These are phyloP conservation scores for Ettlia oleoabundans DNA, from an alignment of 139 green algal species.

Conservation along the genomic window DNA sequence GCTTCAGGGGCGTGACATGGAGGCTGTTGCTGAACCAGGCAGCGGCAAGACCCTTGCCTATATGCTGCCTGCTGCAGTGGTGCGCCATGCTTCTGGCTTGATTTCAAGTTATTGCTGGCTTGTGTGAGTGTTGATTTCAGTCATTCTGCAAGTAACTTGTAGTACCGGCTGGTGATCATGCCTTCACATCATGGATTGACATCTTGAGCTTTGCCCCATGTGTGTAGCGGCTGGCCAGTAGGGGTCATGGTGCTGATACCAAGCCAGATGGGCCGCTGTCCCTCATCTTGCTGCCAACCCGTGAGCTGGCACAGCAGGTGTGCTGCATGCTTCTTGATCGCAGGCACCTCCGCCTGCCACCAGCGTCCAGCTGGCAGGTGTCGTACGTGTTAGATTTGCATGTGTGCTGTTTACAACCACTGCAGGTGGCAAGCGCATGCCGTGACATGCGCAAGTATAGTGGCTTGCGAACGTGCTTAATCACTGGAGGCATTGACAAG, in stretches of 20 bases:
- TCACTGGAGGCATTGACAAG: conserved; percentile 75
- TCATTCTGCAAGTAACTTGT: not conserved
- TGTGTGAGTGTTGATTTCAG: not conserved
- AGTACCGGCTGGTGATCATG: not conserved
- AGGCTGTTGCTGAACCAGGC: conserved; percentile 77
- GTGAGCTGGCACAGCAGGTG: conserved; percentile 87
- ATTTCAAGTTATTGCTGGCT: no score
- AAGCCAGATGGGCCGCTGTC: conserved; percentile 39
- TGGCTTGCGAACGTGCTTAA: conserved; percentile 47
- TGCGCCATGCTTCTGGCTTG: not conserved
- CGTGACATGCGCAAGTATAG: conserved; percentile 41
- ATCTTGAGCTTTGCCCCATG: no score
- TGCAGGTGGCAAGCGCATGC: conserved; percentile 20
- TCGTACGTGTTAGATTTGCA: not conserved
- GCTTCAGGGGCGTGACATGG: conserved; percentile 45
- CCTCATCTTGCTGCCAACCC: conserved; percentile 80
- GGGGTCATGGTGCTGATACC: conserved; percentile 30
- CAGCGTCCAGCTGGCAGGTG: no score
- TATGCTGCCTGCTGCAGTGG: conserved; percentile 65
- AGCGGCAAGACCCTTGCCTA: conserved; percentile 89
- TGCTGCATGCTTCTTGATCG: not conserved
- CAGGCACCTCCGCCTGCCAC: no score
- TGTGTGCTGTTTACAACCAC: not conserved
- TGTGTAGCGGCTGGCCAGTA: conserved; percentile 36
- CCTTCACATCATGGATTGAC: no score